Conservation (phyloP, 805 yeast species). For the Groenewaldozyma tartarivorans region DNA sequence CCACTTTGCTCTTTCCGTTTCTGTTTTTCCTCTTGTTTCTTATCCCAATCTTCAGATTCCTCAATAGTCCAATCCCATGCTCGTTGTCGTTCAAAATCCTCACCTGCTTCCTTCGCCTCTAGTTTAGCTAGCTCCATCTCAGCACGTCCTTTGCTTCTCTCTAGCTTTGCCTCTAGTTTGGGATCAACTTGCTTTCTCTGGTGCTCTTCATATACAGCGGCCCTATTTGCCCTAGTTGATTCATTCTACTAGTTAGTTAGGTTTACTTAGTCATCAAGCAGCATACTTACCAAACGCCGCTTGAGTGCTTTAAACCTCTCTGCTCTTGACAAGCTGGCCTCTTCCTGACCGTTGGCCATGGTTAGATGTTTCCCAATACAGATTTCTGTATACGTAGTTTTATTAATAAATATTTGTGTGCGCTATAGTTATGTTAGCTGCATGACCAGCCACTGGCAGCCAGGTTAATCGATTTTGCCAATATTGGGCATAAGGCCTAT, state of each 20-base stretch:
- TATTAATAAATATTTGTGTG: not conserved
- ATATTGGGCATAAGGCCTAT: not conserved
- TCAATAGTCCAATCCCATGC: conserved; percentile 53
- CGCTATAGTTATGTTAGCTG: no score
- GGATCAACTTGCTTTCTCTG: conserved; percentile 21
- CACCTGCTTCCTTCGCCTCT: conserved; percentile 31
- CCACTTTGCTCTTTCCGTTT: conserved; percentile 26
- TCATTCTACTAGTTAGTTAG: conserved; percentile 12
- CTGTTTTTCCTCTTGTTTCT: conserved; percentile 25
- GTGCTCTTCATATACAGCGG: conserved; percentile 31
- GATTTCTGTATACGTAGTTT: no score
- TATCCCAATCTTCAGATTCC: conserved; percentile 57
- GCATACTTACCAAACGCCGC: conserved; percentile 15
- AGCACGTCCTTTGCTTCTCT: conserved; percentile 29
- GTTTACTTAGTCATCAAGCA: not conserved
- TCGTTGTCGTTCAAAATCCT: conserved; percentile 33
- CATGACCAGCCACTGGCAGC: not conserved
- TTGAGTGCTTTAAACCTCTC: conserved; percentile 24
- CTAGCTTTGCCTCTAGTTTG: conserved; percentile 22
- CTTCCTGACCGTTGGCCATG: no score
- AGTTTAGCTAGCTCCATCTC: conserved; percentile 30
- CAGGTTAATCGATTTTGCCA: not conserved
- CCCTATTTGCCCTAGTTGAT: conserved; percentile 27
- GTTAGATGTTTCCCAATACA: no score
- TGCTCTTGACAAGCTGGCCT: conserved; percentile 16